Evolutionary conservation across 2,329 filamentous ascomycete species (phyloP).

Genomic region (Fusarium sp.): DNA sequence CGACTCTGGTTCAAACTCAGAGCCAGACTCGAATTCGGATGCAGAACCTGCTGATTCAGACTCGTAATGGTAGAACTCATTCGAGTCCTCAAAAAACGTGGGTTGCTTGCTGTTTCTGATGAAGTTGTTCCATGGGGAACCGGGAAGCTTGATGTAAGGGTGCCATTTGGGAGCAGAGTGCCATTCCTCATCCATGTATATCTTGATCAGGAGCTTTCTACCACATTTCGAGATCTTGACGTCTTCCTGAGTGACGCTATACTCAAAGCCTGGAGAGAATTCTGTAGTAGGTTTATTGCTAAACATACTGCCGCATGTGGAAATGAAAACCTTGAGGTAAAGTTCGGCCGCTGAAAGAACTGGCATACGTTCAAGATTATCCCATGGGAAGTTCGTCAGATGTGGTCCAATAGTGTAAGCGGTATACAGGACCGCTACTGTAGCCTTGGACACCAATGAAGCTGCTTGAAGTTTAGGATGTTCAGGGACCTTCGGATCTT

Average conservation of each 20-base stretch:
- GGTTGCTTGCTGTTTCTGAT: slow-evolving; percentile 30
- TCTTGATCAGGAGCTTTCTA: slow-evolving; percentile 26
- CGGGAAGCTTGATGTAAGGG: slow-evolving; percentile 34
- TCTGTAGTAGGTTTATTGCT: background rate
- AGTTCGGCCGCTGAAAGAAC: background rate
- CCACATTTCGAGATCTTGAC: slow-evolving; percentile 35
- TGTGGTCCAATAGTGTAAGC: slow-evolving; percentile 34
- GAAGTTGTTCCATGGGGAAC: slow-evolving; percentile 43
- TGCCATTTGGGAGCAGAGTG: slow-evolving; percentile 33
- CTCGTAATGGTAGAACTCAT: background rate
- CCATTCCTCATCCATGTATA: slow-evolving; percentile 22
- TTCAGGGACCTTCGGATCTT: slow-evolving; percentile 22
- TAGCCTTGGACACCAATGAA: slow-evolving; percentile 29
- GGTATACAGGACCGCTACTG: slow-evolving; percentile 38
- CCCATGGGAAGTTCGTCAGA: slow-evolving; percentile 19
- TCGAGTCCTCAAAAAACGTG: background rate
- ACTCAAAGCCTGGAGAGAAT: slow-evolving; percentile 26
- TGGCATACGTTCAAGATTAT: background rate
- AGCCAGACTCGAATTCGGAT: background rate
- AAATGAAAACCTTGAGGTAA: slow-evolving; percentile 12
- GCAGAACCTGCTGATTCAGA: background rate
- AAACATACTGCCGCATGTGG: background rate
- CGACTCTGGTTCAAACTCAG: background rate
- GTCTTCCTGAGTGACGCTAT: slow-evolving; percentile 34
- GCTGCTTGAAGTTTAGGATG: slow-evolving; percentile 32